Base-by-base conservation (phyloP, 805 yeast species). In the Pichia insulana region DNA sequence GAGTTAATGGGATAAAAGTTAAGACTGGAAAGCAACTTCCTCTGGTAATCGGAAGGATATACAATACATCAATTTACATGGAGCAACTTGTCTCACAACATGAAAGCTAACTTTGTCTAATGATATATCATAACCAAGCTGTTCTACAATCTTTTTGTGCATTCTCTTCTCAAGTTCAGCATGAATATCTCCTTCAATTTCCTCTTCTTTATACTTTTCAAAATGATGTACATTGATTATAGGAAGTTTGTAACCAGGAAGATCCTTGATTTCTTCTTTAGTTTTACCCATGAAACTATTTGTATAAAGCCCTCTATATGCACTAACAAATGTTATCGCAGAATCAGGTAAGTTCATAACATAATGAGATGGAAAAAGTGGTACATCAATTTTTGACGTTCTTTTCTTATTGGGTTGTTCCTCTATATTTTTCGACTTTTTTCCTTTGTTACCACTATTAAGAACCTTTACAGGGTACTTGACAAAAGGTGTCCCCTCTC, bases 261-360 rank as follows among this genome's bases (percentile, higher is more conserved):
- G 49, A 0, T 52, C 37, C 36, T 58, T 61, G 3, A 71, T 58
- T 34, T 57, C 53, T 3, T 58, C 53, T 37, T 58, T 63, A 2
- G 70, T 59, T 38, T 64, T 55, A 12, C 69, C 66, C 1, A 58
- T 53, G 38, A 57, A 63, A 9, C 64, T 60, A 34, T 57, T 54
- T 1, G 69, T 50, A 59, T 82, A 85, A 25, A 89, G 67, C 0
- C 97, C 96, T 28, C 77, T 68, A 54, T 76, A 90, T 39, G 82
- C 83, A 52, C 80, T 79, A 42, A 88, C 63, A 54, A 92, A 92
- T 16, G 81, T 80, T 18, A 92, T 67, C 0, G 98, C 97, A 36
- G 88, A 74, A 56, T 87, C 98, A 3, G 99, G 99, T 43, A 92
- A 70, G 57, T 92, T 92, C 98, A 92, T 92, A 10, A 87, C 95